Evolutionary conservation across 257 asterid species (phyloP), one percentile per base, ranked within the genome.

Genomic region (Nicotiana knightiana): DNA sequence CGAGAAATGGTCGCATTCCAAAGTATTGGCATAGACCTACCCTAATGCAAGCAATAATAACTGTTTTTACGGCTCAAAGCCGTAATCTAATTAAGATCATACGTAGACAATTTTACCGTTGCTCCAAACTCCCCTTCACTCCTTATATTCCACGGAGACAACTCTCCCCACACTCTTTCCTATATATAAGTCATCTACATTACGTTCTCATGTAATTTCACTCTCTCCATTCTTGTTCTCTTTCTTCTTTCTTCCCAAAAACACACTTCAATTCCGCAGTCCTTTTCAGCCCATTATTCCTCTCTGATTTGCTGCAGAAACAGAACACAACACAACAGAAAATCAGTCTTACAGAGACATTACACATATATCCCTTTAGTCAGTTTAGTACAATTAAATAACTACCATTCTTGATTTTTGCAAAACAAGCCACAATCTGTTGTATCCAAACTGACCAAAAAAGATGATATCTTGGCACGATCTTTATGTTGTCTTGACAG

Each of bases 381-480:
- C 51, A 32, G 65, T 48, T 24, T 55, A 75, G 64, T 75, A 75
- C 64, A 32, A 17, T 16, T 18, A 57, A 17, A 35, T 37, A 78
- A 78, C 71, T 11, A 77, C 51, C 82, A 61, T 76, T 48, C 48
- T 48, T 73, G 75, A 66, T 65, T 65, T 65, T 4, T 65, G 46
- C 16, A 66, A 33, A 66, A 1, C 33, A 4, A 10, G 11, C 12
- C 28, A 63, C 37, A 63, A 9, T 63, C 6, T 63, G 9, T 5
- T 30, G 24, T 32, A 10, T 21, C 59, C 35, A 26, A n/a, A 8
- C 68, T 63, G n/a, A 37, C 18, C 48, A 18, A 16, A 73, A 67
- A 79, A 82, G 6, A 85, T 86, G 89, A 86, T 86, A 59, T 55
- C 54, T 15, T 67, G 78, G 85, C 82, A 61, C n/a, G 89, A 86